These are phyloP conservation scores for Populus hybrid DNA, from an alignment of 441 rosid species.

Conservation along the genomic window DNA sequence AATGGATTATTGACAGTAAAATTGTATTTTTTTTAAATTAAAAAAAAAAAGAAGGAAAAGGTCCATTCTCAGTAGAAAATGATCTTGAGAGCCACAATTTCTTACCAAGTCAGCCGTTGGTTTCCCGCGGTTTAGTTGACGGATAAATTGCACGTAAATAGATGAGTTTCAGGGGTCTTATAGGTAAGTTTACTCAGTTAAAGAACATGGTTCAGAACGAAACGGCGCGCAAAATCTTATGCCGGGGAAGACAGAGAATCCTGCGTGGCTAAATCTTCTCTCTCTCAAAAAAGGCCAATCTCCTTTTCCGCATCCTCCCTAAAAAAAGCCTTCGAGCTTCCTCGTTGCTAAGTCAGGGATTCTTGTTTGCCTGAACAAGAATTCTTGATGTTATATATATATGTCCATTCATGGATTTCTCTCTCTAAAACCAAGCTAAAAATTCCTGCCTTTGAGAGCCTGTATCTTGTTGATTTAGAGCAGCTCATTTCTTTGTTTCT, in stretches of 20 bases:
- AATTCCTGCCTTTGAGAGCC: neutral
- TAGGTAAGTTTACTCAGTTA: neutral
- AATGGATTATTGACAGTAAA: too few relatives aligned
- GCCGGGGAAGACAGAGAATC: neutral
- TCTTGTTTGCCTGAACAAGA: constrained; percentile 9
- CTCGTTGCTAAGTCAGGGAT: constrained; percentile 8
- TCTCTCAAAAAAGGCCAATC: neutral
- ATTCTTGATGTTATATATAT: too few relatives aligned
- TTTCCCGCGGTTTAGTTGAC: neutral
- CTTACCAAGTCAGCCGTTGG: neutral
- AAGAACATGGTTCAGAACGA: neutral
- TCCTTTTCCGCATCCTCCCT: neutral
- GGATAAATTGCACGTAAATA: neutral
- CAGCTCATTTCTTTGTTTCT: neutral
- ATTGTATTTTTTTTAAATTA: too few relatives aligned
- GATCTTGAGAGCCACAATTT: too few relatives aligned
- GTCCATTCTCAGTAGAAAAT: too few relatives aligned
- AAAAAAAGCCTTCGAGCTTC: constrained; percentile 9
- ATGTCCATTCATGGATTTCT: neutral
- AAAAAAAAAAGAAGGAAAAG: too few relatives aligned
- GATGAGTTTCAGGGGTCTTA: neutral
- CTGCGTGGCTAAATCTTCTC: constrained; percentile 18
- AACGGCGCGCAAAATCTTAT: neutral
- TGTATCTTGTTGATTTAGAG: neutral
- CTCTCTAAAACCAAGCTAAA: neutral